These are phyloP conservation scores for Pythium phragmitis DNA, from an alignment of 352 stramenopile genomes.

Conservation along the genomic window DNA sequence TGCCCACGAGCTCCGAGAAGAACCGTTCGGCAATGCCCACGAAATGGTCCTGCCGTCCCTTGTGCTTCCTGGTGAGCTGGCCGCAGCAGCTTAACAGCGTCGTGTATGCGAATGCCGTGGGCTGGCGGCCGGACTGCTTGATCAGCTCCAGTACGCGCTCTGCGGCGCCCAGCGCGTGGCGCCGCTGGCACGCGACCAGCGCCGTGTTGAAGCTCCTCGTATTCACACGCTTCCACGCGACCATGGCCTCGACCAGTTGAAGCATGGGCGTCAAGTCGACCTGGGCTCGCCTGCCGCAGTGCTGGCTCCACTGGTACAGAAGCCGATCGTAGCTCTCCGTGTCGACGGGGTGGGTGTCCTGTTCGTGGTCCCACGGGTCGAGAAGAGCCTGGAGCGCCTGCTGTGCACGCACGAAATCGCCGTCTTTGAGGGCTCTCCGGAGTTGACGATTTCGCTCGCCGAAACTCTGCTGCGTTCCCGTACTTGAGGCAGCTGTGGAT, in stretches of 20 bases:
- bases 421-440: conserved; percentile 3
- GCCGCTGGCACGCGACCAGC: conserved; percentile 64
- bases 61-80: conserved; percentile 26
- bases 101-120: conserved; percentile 48
- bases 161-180: conserved; percentile 38
- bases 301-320: conserved; percentile 43
- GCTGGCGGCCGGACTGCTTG: conserved; percentile 27
- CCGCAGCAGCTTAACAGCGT: conserved; percentile 72
- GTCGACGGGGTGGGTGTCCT: conserved; percentile 11
- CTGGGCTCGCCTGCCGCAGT: conserved; percentile 19
- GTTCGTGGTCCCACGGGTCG: too few relatives aligned
- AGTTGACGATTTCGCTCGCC: conserved; percentile 14
- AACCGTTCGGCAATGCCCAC: conserved; percentile 38
- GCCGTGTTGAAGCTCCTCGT: conserved; percentile 63
- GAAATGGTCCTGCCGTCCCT: conserved; percentile 27
- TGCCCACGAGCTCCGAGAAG: conserved; percentile 44
- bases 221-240: conserved; percentile 34
- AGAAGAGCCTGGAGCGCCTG: conserved; percentile 15
- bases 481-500: background rate
- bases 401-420: conserved; percentile 22
- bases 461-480: conserved; percentile 1
- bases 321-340: conserved; percentile 55
- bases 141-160: conserved; percentile 47
- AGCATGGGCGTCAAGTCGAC: conserved; percentile 43
- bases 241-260: conserved; percentile 52